These are phyloP conservation scores for Taiozyma onychis DNA, from an alignment of 1,139 yeast genomes.

Conservation along the genomic window DNA sequence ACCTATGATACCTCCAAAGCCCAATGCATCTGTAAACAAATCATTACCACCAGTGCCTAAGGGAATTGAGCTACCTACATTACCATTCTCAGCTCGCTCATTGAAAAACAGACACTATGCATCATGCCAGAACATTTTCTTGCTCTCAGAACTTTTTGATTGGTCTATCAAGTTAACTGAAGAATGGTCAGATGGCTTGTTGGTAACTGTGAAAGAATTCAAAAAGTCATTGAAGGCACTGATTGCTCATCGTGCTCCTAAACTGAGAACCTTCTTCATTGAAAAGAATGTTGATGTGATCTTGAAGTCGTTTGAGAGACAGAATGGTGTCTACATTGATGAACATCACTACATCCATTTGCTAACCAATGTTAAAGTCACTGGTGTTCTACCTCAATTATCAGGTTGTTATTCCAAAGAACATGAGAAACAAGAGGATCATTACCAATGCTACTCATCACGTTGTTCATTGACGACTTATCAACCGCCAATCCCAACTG, in stretches of 20 bases:
- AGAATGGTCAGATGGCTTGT: constrained; percentile 34
- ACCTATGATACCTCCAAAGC: background rate
- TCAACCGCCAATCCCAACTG: constrained; percentile 18
- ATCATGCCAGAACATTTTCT: constrained; percentile 46
- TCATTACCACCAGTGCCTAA: constrained; percentile 47
- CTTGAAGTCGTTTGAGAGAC: constrained; percentile 38
- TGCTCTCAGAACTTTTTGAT: constrained; percentile 44
- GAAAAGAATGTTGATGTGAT: constrained; percentile 52
- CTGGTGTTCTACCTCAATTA: constrained; percentile 18
- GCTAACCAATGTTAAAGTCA: constrained; percentile 18
- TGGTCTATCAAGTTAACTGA: constrained; percentile 37
- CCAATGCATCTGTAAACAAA: constrained; percentile 15
- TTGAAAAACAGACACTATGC: constrained; percentile 45
- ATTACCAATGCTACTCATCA: constrained; percentile 20
- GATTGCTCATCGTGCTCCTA: constrained; percentile 45
- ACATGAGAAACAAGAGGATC: constrained; percentile 7
- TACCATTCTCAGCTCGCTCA: constrained; percentile 50
- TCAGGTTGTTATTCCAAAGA: constrained; percentile 21
- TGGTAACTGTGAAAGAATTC: constrained; percentile 45
- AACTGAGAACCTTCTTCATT: constrained; percentile 49
- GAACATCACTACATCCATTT: constrained; percentile 22
- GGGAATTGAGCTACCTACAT: constrained; percentile 43
- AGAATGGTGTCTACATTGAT: constrained; percentile 41
- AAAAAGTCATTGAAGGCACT: constrained; percentile 46
- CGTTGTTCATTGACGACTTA: constrained; percentile 20